These are phyloP conservation scores for Avena atlantica DNA, from an alignment of 176 grass and related monocot species.

Conservation along the genomic window DNA sequence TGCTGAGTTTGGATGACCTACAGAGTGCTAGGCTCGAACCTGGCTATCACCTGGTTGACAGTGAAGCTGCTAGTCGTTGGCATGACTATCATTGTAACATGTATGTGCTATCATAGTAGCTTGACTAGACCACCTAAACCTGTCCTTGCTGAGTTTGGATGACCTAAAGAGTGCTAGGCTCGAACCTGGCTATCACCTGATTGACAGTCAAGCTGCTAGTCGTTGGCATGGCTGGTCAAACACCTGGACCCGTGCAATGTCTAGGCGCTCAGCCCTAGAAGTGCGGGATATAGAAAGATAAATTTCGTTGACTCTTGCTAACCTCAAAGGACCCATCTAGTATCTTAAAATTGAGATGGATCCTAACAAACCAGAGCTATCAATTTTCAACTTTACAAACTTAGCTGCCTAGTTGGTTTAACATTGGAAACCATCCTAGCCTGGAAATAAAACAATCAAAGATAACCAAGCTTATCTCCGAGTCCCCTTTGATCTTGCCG, in stretches of 20 bases:
- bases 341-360: neutral
- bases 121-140: neutral
- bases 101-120: neutral
- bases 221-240: neutral
- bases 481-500: neutral
- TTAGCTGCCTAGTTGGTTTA: neutral
- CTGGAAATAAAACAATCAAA: neutral
- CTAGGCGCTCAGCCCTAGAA: neutral
- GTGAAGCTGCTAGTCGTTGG: neutral
- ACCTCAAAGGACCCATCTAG: neutral
- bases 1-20: neutral
- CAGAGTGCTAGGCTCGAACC: neutral
- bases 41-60: neutral
- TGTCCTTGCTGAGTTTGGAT: neutral
- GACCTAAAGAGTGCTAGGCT: neutral
- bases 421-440: constrained; percentile 6
- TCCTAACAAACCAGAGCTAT: neutral
- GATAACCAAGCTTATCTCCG: neutral
- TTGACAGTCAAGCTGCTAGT: neutral
- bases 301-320: neutral
- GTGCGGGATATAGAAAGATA: neutral
- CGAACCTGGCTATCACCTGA: neutral
- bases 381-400: neutral
- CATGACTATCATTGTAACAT: neutral
- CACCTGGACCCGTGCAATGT: neutral